phyloP scores from a whole-genome alignment of 2,329 filamentous ascomycete species.

The Monosporascus sp. region DNA sequence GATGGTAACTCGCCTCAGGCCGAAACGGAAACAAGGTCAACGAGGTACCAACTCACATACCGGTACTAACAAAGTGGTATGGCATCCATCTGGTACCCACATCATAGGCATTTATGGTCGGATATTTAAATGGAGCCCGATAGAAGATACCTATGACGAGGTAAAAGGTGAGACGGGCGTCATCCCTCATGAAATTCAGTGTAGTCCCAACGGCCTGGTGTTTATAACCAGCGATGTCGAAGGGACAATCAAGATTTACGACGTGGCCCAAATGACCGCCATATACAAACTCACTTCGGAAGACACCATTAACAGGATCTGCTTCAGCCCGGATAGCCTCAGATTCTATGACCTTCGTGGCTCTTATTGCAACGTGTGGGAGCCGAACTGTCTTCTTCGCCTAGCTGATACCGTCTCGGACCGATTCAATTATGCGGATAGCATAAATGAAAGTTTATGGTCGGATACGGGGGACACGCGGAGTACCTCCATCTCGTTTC shows the following conservation, averaged over 20 bases:
- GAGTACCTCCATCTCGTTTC: slow-evolving; percentile 4
- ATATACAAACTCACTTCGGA: slow-evolving; percentile 15
- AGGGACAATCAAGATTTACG: slow-evolving; percentile 15
- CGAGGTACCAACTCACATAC: slow-evolving; percentile 4
- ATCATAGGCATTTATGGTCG: slow-evolving; percentile 18
- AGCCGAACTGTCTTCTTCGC: slow-evolving; percentile 13
- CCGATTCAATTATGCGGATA: slow-evolving; percentile 1
- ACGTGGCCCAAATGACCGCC: slow-evolving; percentile 10
- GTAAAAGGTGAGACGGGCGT: slow-evolving; percentile 5
- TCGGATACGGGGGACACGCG: slow-evolving; percentile 2
- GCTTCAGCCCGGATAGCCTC: slow-evolving; percentile 11
- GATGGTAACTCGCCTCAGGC: slow-evolving; percentile 14
- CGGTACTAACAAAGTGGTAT: slow-evolving; percentile 8
- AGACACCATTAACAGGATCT: slow-evolving; percentile 8
- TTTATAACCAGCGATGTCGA: slow-evolving; percentile 12
- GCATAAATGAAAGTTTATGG: neutral
- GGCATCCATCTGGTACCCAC: slow-evolving; percentile 15
- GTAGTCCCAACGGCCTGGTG: slow-evolving; percentile 10
- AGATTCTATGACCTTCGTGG: slow-evolving; percentile 17
- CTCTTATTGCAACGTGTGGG: slow-evolving; percentile 18
- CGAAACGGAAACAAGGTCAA: slow-evolving; percentile 4
- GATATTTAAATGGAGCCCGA: slow-evolving; percentile 21
- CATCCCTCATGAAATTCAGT: slow-evolving; percentile 7
- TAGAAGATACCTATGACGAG: slow-evolving; percentile 15
- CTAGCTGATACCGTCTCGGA: slow-evolving; percentile 6